Percentiles rank a stretch among this genome's conserved stretches.
phyloP scores from a whole-genome alignment of 1,284 basidiomycete species.

The Tranzscheliella williamsii region DNA sequence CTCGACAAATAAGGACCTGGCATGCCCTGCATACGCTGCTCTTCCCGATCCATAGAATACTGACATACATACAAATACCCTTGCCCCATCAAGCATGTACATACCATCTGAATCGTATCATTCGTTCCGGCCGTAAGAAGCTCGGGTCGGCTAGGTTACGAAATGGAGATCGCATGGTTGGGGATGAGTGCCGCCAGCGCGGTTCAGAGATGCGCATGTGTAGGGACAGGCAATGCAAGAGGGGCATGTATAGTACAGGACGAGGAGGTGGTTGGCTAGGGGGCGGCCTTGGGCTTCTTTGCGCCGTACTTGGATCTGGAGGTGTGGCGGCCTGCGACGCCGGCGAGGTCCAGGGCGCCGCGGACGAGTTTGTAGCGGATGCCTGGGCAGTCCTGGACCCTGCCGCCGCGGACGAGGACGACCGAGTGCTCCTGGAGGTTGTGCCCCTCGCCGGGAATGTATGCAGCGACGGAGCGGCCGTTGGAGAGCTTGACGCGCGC shows the following conservation, averaged over 20 bases:
- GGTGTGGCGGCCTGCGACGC: conserved; percentile 80
- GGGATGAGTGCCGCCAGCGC: too few relatives aligned
- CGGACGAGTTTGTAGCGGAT: conserved; percentile 83
- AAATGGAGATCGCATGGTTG: too few relatives aligned
- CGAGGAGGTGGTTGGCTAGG: conserved; percentile 2
- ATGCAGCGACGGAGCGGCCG: conserved; percentile 86
- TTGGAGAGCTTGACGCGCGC: conserved; percentile 89
- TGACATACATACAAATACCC: too few relatives aligned
- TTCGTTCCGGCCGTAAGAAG: too few relatives aligned
- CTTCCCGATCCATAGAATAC: too few relatives aligned
- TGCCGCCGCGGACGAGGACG: conserved; percentile 87
- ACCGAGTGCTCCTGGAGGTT: conserved; percentile 98
- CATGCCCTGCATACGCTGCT: too few relatives aligned
- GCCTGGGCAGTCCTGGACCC: conserved; percentile 89
- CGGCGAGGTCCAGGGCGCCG: conserved; percentile 87
- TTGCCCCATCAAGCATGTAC: too few relatives aligned
- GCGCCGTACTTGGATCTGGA: conserved; percentile 91
- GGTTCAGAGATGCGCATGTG: not conserved
- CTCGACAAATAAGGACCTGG: conserved; percentile 4
- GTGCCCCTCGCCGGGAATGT: conserved; percentile 96
- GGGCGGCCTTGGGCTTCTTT: conserved; percentile 74
- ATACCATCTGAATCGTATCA: too few relatives aligned
- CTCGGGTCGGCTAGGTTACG: too few relatives aligned
- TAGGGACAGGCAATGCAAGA: not conserved
- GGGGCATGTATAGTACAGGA: conserved; percentile 20